Conservation (phyloP, 768 basidiomycete species). For the Termitomyces sp. region DNA sequence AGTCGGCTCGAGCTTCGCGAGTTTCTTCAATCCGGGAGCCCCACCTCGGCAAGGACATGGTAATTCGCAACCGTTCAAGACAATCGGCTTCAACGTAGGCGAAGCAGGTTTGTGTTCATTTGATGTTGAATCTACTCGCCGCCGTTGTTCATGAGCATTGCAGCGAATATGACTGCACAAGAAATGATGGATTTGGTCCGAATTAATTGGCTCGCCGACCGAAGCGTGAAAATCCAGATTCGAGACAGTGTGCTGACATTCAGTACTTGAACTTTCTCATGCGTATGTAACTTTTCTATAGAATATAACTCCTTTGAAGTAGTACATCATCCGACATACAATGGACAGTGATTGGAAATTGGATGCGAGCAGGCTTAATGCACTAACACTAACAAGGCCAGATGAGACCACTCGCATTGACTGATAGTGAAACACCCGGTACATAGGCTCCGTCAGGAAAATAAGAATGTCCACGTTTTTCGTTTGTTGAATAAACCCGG, state of each 20-base stretch:
- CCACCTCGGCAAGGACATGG: conserved; percentile 85
- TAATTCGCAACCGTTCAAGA: conserved; percentile 85
- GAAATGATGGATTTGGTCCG: conserved; percentile 66
- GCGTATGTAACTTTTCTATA: too few species aligned
- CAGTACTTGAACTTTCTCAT: conserved; percentile 41
- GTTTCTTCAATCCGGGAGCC: conserved; percentile 86
- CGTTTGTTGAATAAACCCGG: too few species aligned
- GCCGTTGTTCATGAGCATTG: background rate
- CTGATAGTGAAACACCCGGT: too few species aligned
- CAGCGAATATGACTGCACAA: conserved; percentile 38
- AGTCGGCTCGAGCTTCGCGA: conserved; percentile 83
- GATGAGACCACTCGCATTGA: too few species aligned
- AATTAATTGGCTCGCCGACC: conserved; percentile 82
- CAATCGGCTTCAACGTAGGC: conserved; percentile 78
- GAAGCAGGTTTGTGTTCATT: conserved; percentile 56
- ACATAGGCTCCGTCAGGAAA: too few species aligned
- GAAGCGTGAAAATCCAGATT: conserved; percentile 80
- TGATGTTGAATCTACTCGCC: background rate
- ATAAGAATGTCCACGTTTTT: too few species aligned
- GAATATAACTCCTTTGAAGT: too few species aligned
- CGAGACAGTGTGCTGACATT: conserved; percentile 82
- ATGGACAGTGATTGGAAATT: too few species aligned
- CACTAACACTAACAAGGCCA: too few species aligned
- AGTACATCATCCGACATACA: too few species aligned
- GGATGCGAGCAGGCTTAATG: too few species aligned